phyloP scores from a whole-genome alignment of 768 basidiomycete species.

The Obba rivulosa region DNA sequence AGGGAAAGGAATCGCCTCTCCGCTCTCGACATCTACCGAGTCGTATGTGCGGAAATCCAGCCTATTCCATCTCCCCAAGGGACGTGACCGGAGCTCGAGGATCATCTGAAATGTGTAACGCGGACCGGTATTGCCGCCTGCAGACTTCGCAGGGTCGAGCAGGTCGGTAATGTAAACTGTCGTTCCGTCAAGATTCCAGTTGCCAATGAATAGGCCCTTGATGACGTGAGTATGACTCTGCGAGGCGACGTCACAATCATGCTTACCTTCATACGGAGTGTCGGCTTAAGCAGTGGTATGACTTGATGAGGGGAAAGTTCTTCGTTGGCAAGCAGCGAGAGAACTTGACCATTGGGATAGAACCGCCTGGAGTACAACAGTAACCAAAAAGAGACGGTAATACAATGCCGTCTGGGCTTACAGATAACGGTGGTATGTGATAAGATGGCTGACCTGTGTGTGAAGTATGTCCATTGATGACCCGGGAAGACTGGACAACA shows the following conservation, averaged over 20 bases:
- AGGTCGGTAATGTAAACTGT: slow-evolving; percentile 60
- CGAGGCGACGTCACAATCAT: not conserved
- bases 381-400: too few relatives aligned
- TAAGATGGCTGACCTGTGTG: slow-evolving; percentile 68
- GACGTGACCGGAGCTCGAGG: slow-evolving; percentile 65
- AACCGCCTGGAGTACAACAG: slow-evolving; percentile 55
- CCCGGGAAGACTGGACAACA: not conserved
- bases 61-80: slow-evolving; percentile 81
- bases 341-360: slow-evolving; percentile 79
- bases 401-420: slow-evolving; percentile 29
- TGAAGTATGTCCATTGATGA: slow-evolving; percentile 6
- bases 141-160: slow-evolving; percentile 36
- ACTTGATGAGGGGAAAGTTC: slow-evolving; percentile 63
- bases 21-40: slow-evolving; percentile 69
- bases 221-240: not conserved
- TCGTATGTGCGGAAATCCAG: slow-evolving; percentile 71
- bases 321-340: slow-evolving; percentile 82
- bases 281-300: slow-evolving; percentile 71
- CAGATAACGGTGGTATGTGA: slow-evolving; percentile 93
- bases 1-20: slow-evolving; percentile 62
- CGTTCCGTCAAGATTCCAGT: slow-evolving; percentile 63
- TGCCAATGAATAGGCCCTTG: slow-evolving; percentile 69
- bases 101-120: slow-evolving; percentile 75
- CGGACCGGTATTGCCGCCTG: slow-evolving; percentile 8
- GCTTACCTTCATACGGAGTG: slow-evolving; percentile 70